A percentile compares a stretch with the other conserved stretches of the same genome.
Conservation (phyloP, 306 rosid species). For the Gleditsia sinensis region DNA sequence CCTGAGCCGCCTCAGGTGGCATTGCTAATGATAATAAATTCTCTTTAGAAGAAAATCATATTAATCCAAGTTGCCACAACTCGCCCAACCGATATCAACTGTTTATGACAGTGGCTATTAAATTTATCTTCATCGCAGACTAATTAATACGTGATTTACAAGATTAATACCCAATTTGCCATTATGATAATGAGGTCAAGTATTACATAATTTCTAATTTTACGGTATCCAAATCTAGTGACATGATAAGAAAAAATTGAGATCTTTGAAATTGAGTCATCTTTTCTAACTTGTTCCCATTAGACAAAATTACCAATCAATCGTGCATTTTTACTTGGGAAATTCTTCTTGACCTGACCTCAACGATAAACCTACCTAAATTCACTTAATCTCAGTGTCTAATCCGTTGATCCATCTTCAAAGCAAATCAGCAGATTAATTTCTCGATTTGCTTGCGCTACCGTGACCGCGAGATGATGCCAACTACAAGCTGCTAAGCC, state of each 20-base stretch:
- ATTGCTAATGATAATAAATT: too few relatives aligned
- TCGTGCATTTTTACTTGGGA: slow-evolving; percentile 40
- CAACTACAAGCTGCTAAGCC: too few relatives aligned
- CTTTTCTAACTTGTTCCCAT: slow-evolving; percentile 50
- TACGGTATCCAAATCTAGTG: background rate
- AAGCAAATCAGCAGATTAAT: background rate
- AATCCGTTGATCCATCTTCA: background rate
- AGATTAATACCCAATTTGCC: slow-evolving; percentile 13
- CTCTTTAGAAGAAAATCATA: too few relatives aligned
- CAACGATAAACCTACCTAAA: too few relatives aligned
- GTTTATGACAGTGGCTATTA: too few relatives aligned
- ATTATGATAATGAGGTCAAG: slow-evolving; percentile 33
- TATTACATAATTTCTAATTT: slow-evolving; percentile 29
- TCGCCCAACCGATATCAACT: too few relatives aligned
- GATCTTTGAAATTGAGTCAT: slow-evolving; percentile 34
- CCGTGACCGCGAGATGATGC: slow-evolving; percentile 44
- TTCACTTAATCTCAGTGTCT: slow-evolving; percentile 23
- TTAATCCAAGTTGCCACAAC: too few relatives aligned
- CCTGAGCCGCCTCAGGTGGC: too few relatives aligned
- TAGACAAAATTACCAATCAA: slow-evolving; percentile 51
- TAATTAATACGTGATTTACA: background rate
- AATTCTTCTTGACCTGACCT: slow-evolving; percentile 43
- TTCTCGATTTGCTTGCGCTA: slow-evolving; percentile 28
- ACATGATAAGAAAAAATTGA: too few relatives aligned
- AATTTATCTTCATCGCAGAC: too few relatives aligned